phyloP scores from a whole-genome alignment of 495 filamentous ascomycete species.

The Talaromyces ruber region DNA sequence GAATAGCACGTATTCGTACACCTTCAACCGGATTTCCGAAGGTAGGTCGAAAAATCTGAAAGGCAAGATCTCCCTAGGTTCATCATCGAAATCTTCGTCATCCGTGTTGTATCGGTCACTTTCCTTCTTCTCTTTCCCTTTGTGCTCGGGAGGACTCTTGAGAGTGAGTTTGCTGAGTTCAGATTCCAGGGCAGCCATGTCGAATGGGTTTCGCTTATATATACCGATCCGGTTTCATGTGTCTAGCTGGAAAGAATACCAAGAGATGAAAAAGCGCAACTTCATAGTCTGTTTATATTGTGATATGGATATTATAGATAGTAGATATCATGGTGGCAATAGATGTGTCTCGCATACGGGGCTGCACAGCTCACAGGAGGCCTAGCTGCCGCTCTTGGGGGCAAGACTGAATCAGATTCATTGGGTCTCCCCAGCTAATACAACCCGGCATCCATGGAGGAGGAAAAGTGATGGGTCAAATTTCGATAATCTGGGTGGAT shows the following conservation, averaged over 20 bases:
- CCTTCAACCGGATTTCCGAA: conserved; percentile 61
- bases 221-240: not conserved
- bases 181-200: conserved; percentile 1
- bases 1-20: conserved; percentile 59
- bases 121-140: conserved; percentile 15
- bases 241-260: not conserved
- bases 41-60: conserved; percentile 76
- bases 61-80: conserved; percentile 12
- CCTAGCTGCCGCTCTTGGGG: conserved; percentile 57
- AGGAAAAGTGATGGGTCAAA: conserved; percentile 49
- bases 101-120: conserved; percentile 7
- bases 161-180: conserved; percentile 18
- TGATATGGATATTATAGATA: not conserved
- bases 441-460: conserved; percentile 48
- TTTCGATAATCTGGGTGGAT: conserved; percentile 46
- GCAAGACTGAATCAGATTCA: conserved; percentile 37
- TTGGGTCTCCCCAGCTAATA: conserved; percentile 62
- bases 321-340: conserved; percentile 3
- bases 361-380: conserved; percentile 35
- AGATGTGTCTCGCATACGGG: conserved; percentile 31
- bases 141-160: conserved; percentile 12
- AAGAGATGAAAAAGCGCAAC: not conserved
- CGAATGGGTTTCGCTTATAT: not conserved
- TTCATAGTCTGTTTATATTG: conserved; percentile 1
- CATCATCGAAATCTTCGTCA: conserved; percentile 7